Conservation (phyloP, 371 early-diverging fungal species). For the Capillidium rhysosporum region DNA sequence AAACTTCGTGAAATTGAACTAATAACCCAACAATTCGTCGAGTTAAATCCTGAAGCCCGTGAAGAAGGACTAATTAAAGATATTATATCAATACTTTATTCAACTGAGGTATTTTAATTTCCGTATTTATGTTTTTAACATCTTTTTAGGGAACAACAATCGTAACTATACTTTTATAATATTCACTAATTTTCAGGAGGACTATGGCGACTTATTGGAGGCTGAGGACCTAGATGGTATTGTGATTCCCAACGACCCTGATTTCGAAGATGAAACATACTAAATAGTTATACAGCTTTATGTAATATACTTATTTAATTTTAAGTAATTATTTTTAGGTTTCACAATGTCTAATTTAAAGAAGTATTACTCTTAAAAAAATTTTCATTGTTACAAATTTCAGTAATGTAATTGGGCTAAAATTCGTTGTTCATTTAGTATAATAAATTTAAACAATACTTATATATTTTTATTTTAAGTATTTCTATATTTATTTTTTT, state of each 20-base stretch:
- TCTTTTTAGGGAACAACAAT: too few species aligned
- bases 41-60: conserved; percentile 12
- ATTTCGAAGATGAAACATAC: not conserved
- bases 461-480: too few species aligned
- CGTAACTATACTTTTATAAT: too few species aligned
- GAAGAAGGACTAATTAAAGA: conserved; percentile 30
- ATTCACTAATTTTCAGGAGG: conserved; percentile 14
- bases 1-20: conserved; percentile 88
- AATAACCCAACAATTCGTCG: conserved; percentile 51
- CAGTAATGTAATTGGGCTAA: too few species aligned
- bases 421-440: too few species aligned
- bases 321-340: too few species aligned
- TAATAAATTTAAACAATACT: too few species aligned
- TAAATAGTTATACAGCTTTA: not conserved
- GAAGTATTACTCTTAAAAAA: too few species aligned
- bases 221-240: conserved; percentile 13
- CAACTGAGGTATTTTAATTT: conserved; percentile 45
- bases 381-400: too few species aligned
- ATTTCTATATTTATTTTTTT: too few species aligned
- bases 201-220: conserved; percentile 20
- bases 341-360: too few species aligned
- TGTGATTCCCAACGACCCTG: not conserved
- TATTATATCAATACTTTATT: conserved; percentile 64
- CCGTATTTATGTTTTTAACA: not conserved
- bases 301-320: too few species aligned